These are phyloP conservation scores for Carnegiea gigantea DNA, from an alignment of 179 eudicot species.

Conservation along the genomic window DNA sequence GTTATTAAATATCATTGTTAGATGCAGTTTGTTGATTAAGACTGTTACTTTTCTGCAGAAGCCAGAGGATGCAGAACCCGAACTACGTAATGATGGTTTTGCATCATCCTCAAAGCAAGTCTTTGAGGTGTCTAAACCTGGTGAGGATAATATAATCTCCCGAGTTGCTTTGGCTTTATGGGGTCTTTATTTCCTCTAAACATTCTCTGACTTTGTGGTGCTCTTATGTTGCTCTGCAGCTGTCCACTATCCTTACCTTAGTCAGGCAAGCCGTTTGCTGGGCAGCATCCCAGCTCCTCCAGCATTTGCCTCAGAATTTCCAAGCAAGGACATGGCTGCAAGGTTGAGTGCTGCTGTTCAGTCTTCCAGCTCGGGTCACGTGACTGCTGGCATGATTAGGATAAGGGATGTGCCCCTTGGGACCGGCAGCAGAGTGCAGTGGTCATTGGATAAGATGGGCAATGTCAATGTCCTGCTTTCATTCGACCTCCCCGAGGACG, in stretches of 20 bases:
- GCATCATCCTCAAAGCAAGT: slow-evolving; percentile 59
- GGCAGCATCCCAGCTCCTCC: slow-evolving; percentile 70
- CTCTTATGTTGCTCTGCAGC: slow-evolving; percentile 44
- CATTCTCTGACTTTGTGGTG: background rate
- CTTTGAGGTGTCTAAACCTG: slow-evolving; percentile 36
- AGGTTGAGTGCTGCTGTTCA: slow-evolving; percentile 49
- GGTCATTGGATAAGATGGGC: slow-evolving; percentile 56
- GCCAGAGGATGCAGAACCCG: slow-evolving; percentile 25
- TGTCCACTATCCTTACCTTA: slow-evolving; percentile 43
- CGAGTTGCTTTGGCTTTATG: background rate
- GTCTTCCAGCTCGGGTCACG: slow-evolving; percentile 54
- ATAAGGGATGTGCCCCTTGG: slow-evolving; percentile 43
- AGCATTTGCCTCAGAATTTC: slow-evolving; percentile 76
- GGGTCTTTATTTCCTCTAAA: background rate
- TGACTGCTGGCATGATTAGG: slow-evolving; percentile 77
- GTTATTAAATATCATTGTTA: background rate
- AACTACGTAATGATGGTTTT: slow-evolving; percentile 28
- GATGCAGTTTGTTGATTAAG: background rate
- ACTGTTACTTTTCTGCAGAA: slow-evolving; percentile 27
- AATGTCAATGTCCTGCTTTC: slow-evolving; percentile 57
- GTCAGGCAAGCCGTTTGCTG: slow-evolving; percentile 61
- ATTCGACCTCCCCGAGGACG: slow-evolving; percentile 48
- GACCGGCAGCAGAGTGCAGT: slow-evolving; percentile 34
- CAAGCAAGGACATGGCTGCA: slow-evolving; percentile 52
- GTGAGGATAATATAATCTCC: slow-evolving; percentile 24